Base-by-base conservation (phyloP, 495 filamentous ascomycete species). In the Chaetomium tenue region DNA sequence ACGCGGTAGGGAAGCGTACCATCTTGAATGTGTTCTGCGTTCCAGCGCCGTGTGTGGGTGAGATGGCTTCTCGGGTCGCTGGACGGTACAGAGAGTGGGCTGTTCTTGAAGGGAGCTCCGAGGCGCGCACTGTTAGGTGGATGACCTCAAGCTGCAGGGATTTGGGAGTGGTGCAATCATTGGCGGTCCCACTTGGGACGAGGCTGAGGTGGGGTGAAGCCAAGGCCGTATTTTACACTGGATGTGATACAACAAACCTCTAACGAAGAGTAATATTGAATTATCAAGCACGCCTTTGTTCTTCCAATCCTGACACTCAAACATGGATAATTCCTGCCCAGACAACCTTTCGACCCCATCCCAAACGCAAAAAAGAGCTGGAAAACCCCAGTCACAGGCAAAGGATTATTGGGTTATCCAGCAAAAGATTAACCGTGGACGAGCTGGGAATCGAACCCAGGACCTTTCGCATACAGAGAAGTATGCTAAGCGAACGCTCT, bases 401-500 rank as follows among this genome's bases (percentile, higher is more conserved):
- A 63, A 42, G 18, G 7, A 33, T 2, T 6, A 3, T 15, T 5
- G 50, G 8, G 33, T 22, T 28, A 44, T 44, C 40, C 40, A 42
- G 58, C 28, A 65, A 55, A 61, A 63, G 37, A 33, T n/a, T 18
- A 40, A 44, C 40, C 5, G 2, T 70, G 68, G 68, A 68, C 68
- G 66, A 64, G 66, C 63, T 68, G 65, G 66, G 66, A 70, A 70
- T 68, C 66, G 68, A 68, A 70, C 68, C 65, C 61, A 67, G 66
- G 68, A 70, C 68, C 68, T 70, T 70, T 67, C 68, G 68, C 68
- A 70, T 56, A 51, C 58, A 40, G 22, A 3, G 15, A 37, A 65
- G 51, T 47, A 65, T 70, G 68, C 68, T 67, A 70, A 70, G 68
- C 65, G 65, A 67, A 67, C 68, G 68, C 68, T 70, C 68, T 70